phyloP scores from a whole-genome alignment of 2,329 filamentous ascomycete genomes.

The Aspergillus eucalypticola region DNA sequence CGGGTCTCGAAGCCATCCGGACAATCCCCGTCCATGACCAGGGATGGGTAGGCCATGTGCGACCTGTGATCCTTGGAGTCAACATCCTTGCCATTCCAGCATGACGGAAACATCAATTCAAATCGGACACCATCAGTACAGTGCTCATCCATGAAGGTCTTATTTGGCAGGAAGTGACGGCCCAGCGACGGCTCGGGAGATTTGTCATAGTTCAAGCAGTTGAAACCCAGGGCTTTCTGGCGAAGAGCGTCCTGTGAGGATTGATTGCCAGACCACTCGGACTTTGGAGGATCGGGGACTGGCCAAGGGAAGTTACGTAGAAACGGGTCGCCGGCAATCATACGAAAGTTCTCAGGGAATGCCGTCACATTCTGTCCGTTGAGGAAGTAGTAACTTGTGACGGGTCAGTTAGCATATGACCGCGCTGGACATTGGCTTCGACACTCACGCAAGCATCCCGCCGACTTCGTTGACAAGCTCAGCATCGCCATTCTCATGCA shows the following conservation, averaged over 20 bases:
- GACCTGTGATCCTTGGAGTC: constrained; percentile 57
- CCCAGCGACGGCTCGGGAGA: constrained; percentile 71
- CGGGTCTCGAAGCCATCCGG: constrained; percentile 68
- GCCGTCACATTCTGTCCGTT: constrained; percentile 65
- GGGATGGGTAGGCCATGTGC: constrained; percentile 75
- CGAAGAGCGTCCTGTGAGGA: constrained; percentile 69
- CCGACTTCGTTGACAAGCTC: constrained; percentile 73
- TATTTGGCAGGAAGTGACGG: constrained; percentile 79
- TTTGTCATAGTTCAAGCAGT: constrained; percentile 80
- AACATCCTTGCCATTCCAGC: constrained; percentile 74
- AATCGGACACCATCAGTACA: constrained; percentile 80
- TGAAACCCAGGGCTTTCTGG: constrained; percentile 88
- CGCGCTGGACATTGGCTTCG: background rate
- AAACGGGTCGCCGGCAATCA: constrained; percentile 73
- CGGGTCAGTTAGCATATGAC: background rate
- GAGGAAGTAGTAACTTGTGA: constrained; percentile 76
- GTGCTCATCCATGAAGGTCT: constrained; percentile 74
- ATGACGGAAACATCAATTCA: constrained; percentile 85
- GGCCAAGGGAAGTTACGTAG: constrained; percentile 70
- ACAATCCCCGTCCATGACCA: constrained; percentile 75
- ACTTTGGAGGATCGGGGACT: constrained; percentile 68
- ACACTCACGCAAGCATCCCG: constrained; percentile 79
- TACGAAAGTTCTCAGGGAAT: constrained; percentile 76
- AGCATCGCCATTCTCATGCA: constrained; percentile 65
- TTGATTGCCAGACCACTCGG: constrained; percentile 65